Percentiles rank a stretch among this genome's conserved stretches.
Conservation (phyloP, 192 early-diverging fungal species). For the Thamnidium elegans region DNA sequence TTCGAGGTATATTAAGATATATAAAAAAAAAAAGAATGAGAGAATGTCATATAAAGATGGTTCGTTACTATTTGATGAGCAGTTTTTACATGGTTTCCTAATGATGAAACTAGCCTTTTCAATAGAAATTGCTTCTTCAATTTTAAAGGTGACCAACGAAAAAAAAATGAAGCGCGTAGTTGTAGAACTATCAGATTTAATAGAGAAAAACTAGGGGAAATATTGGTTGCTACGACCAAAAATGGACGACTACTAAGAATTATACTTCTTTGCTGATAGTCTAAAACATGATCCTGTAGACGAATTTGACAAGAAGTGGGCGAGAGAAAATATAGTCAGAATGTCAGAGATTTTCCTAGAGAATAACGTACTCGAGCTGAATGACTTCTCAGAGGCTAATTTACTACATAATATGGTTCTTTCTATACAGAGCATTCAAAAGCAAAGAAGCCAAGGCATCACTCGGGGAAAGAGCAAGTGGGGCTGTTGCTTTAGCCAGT, state of each 20-base stretch:
- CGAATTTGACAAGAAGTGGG: conserved; percentile 14
- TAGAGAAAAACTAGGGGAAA: no score
- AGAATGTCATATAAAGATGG: no score
- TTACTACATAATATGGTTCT: conserved; percentile 4
- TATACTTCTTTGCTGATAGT: conserved; percentile 1
- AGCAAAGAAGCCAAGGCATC: neutral
- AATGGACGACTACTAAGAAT: neutral
- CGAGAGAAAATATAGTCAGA: neutral
- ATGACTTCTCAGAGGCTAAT: conserved; percentile 7
- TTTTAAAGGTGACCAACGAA: no score
- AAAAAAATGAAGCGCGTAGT: no score
- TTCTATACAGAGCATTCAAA: conserved; percentile 9
- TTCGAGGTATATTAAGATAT: no score
- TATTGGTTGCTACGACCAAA: neutral
- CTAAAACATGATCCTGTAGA: neutral
- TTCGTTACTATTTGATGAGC: no score
- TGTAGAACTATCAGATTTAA: no score
- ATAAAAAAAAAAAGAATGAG: no score
- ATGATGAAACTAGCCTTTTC: no score
- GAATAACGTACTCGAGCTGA: neutral
- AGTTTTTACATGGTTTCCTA: no score
- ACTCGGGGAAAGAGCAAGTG: conserved; percentile 1
- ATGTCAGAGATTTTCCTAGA: conserved; percentile 1
- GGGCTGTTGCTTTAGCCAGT: conserved; percentile 11
- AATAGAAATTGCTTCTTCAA: no score